phyloP scores from a whole-genome alignment of 805 yeast genomes.

The Lipomyces yamanashiensis region DNA sequence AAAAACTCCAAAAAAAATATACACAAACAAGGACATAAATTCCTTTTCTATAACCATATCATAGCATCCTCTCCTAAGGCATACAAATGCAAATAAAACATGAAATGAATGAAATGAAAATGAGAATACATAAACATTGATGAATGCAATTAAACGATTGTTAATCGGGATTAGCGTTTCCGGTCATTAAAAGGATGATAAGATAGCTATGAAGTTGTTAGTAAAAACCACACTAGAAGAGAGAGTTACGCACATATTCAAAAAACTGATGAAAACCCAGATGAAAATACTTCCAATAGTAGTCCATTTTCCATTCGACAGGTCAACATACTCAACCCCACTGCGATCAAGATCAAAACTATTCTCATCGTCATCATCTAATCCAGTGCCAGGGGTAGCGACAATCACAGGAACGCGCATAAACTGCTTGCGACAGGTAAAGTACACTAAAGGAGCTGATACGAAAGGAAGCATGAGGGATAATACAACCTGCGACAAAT shows the following conservation, averaged over 20 bases:
- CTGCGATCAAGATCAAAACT: conserved; percentile 18
- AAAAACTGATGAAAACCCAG: conserved; percentile 73
- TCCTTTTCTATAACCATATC: not conserved
- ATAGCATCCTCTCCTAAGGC: not conserved
- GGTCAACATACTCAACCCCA: conserved; percentile 35
- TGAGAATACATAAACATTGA: not conserved
- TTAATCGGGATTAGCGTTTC: conserved; percentile 44
- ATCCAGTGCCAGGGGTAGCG: not conserved
- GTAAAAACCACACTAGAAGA: not conserved
- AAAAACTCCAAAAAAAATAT: not conserved
- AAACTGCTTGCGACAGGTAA: conserved; percentile 69
- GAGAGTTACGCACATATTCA: conserved; percentile 60
- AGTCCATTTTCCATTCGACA: conserved; percentile 63
- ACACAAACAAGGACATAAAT: not conserved
- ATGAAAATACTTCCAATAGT: conserved; percentile 57
- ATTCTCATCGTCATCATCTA: conserved; percentile 20
- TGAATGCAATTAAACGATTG: not conserved
- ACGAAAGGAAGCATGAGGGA: conserved; percentile 82
- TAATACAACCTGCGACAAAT: conserved; percentile 83
- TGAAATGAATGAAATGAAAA: not conserved
- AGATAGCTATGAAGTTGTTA: conserved; percentile 39
- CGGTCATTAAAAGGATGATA: conserved; percentile 54
- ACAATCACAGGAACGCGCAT: conserved; percentile 54
- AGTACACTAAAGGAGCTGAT: conserved; percentile 82
- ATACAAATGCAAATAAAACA: not conserved